Conservation (phyloP, 805 yeast genomes). For the Candida chauliodis region DNA sequence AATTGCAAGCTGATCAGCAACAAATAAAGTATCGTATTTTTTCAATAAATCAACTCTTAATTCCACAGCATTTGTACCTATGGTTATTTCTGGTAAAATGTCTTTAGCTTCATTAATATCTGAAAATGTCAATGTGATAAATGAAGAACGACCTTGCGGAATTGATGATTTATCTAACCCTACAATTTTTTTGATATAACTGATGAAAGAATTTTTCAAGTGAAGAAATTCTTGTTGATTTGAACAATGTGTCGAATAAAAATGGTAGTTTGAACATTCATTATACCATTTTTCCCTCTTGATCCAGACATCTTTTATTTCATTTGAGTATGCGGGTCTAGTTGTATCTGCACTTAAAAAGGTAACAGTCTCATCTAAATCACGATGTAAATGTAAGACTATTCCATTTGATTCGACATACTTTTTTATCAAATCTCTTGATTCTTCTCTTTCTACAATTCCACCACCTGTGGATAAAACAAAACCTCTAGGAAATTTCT, state of each 20-base stretch:
- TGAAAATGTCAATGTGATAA: slow-evolving; percentile 68
- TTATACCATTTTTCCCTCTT: slow-evolving; percentile 77
- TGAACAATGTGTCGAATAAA: slow-evolving; percentile 72
- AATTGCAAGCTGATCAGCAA: slow-evolving; percentile 68
- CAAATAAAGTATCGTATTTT: slow-evolving; percentile 48
- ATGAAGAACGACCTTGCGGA: slow-evolving; percentile 55
- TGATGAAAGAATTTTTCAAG: slow-evolving; percentile 56
- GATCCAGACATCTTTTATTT: slow-evolving; percentile 77
- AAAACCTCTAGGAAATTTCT: slow-evolving; percentile 42
- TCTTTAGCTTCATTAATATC: slow-evolving; percentile 49
- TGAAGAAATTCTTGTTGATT: slow-evolving; percentile 49
- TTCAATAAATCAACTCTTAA: slow-evolving; percentile 71
- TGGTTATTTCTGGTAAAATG: slow-evolving; percentile 48
- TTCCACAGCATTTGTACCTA: slow-evolving; percentile 81
- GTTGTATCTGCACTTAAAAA: slow-evolving; percentile 75
- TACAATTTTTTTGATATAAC: slow-evolving; percentile 57
- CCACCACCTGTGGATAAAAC: slow-evolving; percentile 97
- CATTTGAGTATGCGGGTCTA: slow-evolving; percentile 84
- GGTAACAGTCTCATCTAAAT: slow-evolving; percentile 71
- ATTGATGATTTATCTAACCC: slow-evolving; percentile 44
- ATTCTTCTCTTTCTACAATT: slow-evolving; percentile 70
- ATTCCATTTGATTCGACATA: slow-evolving; percentile 61
- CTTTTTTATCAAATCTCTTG: slow-evolving; percentile 59
- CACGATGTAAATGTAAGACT: slow-evolving; percentile 88
- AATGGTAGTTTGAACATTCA: slow-evolving; percentile 74